These are phyloP conservation scores for Thermomyces lanuginosus DNA, from an alignment of 2,329 filamentous ascomycete species.

Conservation along the genomic window DNA sequence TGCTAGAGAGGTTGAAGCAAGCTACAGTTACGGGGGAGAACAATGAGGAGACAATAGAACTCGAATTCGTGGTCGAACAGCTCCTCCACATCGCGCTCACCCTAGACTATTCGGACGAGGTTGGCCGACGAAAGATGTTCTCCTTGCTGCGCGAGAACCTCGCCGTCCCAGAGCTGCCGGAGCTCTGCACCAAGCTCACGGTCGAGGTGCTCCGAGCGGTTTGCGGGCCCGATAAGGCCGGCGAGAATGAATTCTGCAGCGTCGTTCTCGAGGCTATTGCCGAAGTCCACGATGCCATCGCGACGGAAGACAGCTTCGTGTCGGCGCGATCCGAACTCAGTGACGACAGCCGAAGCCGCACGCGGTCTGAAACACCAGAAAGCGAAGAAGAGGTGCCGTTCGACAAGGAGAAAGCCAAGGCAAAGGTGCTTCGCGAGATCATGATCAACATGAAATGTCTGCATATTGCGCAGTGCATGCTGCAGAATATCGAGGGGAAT, in stretches of 20 bases:
- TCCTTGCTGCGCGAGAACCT: conserved; percentile 71
- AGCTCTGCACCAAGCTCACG: conserved; percentile 78
- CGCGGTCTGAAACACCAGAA: conserved; percentile 25
- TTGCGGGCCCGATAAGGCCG: conserved; percentile 45
- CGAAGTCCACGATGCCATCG: conserved; percentile 89
- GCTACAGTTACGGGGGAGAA: conserved; percentile 41
- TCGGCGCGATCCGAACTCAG: conserved; percentile 78
- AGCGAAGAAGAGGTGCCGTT: conserved; percentile 44
- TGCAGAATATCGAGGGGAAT: conserved; percentile 77
- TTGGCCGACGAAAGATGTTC: conserved; percentile 92
- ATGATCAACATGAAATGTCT: conserved; percentile 97
- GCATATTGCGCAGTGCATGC: conserved; percentile 93
- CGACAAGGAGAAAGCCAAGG: conserved; percentile 48
- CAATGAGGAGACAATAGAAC: conserved; percentile 63
- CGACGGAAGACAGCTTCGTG: conserved; percentile 71
- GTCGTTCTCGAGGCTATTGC: conserved; percentile 76
- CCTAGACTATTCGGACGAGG: conserved; percentile 93
- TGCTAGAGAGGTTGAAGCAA: conserved; percentile 25
- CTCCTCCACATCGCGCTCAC: conserved; percentile 81
- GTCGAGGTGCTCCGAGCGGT: conserved; percentile 69
- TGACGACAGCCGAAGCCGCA: conserved; percentile 35
- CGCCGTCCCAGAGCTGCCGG: conserved; percentile 71
- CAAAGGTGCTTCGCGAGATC: conserved; percentile 58
- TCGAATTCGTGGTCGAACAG: conserved; percentile 92
- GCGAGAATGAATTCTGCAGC: conserved; percentile 34